Percentiles rank a stretch among this genome's conserved stretches.
These are phyloP conservation scores for Umbelopsis ramanniana DNA, from an alignment of 192 early-diverging fungal species.

Conservation along the genomic window DNA sequence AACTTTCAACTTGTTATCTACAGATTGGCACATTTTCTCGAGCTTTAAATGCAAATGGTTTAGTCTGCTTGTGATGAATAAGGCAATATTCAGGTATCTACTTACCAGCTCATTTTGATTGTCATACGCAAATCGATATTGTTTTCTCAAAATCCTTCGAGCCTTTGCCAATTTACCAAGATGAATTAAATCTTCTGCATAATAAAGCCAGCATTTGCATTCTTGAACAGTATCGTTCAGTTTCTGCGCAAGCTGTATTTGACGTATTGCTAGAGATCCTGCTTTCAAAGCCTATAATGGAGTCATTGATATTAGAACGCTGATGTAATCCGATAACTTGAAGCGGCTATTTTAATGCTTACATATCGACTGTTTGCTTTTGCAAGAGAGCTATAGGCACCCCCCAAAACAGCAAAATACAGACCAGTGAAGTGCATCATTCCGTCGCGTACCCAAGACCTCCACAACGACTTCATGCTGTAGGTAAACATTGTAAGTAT, in stretches of 20 bases:
- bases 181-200: conserved; percentile 47
- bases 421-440: conserved; percentile 34
- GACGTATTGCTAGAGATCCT: conserved; percentile 36
- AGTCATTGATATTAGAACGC: neutral
- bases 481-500: neutral
- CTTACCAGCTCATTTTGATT: conserved; percentile 27
- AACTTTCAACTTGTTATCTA: neutral
- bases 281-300: conserved; percentile 41
- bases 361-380: conserved; percentile 42
- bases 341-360: neutral
- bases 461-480: neutral
- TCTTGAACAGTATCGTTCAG: conserved; percentile 43
- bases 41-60: neutral
- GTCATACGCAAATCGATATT: conserved; percentile 20
- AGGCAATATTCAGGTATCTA: neutral
- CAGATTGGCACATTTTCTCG: conserved; percentile 7
- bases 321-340: neutral
- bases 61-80: neutral
- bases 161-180: conserved; percentile 35
- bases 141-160: conserved; percentile 29
- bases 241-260: conserved; percentile 42
- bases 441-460: neutral
- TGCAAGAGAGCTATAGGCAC: conserved; percentile 48
- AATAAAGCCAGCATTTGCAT: conserved; percentile 52
- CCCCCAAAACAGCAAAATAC: conserved; percentile 48